Conservation (phyloP, 2,329 filamentous ascomycete species). For the Monosporascus cannonballus region DNA sequence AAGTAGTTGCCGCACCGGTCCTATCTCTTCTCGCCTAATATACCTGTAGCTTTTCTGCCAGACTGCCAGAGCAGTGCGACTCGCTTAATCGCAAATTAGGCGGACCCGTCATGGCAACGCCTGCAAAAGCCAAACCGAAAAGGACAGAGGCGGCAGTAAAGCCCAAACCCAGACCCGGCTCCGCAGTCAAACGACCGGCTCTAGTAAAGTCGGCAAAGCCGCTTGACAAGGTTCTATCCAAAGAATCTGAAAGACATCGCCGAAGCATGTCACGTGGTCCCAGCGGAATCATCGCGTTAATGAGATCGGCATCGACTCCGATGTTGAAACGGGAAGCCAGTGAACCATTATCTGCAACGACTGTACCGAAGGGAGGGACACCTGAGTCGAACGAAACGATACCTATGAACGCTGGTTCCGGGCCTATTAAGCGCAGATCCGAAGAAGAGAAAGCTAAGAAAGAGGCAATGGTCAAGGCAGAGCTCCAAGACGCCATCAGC, state of each 20-base stretch:
- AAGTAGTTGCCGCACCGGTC: slow-evolving; percentile 27
- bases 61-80: slow-evolving; percentile 65
- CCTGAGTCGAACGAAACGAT: slow-evolving; percentile 38
- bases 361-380: slow-evolving; percentile 38
- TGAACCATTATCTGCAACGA: slow-evolving; percentile 48
- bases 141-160: slow-evolving; percentile 36
- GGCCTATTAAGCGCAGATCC: slow-evolving; percentile 41
- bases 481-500: slow-evolving; percentile 68
- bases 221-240: slow-evolving; percentile 58
- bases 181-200: slow-evolving; percentile 42
- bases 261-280: slow-evolving; percentile 52
- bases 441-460: slow-evolving; percentile 55
- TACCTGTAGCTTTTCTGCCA: slow-evolving; percentile 58
- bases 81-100: slow-evolving; percentile 71
- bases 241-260: slow-evolving; percentile 43
- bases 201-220: slow-evolving; percentile 40
- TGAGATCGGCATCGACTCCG: slow-evolving; percentile 63
- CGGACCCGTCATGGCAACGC: slow-evolving; percentile 55
- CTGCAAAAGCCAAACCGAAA: slow-evolving; percentile 42
- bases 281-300: slow-evolving; percentile 53
- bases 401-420: slow-evolving; percentile 27
- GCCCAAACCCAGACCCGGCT: slow-evolving; percentile 44
- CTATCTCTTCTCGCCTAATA: slow-evolving; percentile 28
- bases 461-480: slow-evolving; percentile 61
- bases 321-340: slow-evolving; percentile 64